Base-by-base conservation (phyloP, 208 protist genomes). In the Acanthamoeba triangularis region DNA sequence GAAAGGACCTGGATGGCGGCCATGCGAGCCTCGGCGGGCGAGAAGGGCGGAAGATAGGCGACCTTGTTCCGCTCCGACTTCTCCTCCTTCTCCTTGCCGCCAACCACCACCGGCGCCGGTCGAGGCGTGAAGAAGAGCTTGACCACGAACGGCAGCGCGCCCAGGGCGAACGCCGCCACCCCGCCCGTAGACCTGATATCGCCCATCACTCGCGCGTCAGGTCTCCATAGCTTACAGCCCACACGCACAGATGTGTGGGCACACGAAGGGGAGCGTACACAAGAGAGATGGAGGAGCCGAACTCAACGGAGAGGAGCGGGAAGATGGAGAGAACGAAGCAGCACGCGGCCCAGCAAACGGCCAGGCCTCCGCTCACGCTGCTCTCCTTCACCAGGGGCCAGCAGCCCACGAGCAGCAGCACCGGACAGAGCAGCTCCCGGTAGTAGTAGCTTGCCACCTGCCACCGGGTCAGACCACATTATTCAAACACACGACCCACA, bases 361-460 rank as follows among this genome's bases (percentile, higher is more conserved):
- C 88, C 10, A 96, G 35, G 7, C 56, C 7, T 5, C 44, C n/a
- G n/a, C 41, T 56, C 47, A 61, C 30, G 52, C 37, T 61, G n/a
- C 23, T 35, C 52, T 63, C 49, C 13, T 44, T 61, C 37, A 96
- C 23, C 13, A 93, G 28, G 4, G 95, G 93, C 37, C 95, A 65
- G 28, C 92, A 28, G 33, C 78, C 95, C 28, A 96, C 14, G 18
- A 95, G 1, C 20, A 95, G 28, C 25, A 95, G 96, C 1, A 95
- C 28, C 1, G 90, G 37, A 20, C 78, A 94, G 3, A 97, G 87
- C 23, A 97, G 35, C n/a, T 67, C 44, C 23, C 96, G 41, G 41
- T 97, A 47, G 65, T 93, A 97, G 49, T 96, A 97, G 25, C 90
- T 35, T 0, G 95, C 44, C 14, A 96, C 96, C 67, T 93, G 7